Percentiles rank a stretch among this genome's conserved stretches.
These are phyloP conservation scores for Dothideomycetes sp. DNA, from an alignment of 2,329 filamentous ascomycete species.

Conservation along the genomic window DNA sequence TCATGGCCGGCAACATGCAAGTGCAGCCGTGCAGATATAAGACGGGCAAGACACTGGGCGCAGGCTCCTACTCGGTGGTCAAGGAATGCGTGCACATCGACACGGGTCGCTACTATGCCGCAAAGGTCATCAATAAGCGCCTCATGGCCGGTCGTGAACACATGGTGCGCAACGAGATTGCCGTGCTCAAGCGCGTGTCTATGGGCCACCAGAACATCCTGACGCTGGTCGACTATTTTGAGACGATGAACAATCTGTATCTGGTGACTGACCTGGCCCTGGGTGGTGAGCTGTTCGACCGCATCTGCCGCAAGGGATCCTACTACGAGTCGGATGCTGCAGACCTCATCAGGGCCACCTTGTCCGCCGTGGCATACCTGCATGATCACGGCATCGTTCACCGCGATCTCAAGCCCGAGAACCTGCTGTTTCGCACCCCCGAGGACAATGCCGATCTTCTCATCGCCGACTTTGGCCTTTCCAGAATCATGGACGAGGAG, in stretches of 20 bases:
- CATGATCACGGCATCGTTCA: slow-evolving; percentile 99
- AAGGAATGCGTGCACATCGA: slow-evolving; percentile 99
- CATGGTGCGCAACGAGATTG: slow-evolving; percentile 99
- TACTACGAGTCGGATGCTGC: slow-evolving; percentile 98
- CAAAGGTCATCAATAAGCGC: slow-evolving; percentile 98
- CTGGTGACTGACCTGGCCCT: slow-evolving; percentile 94
- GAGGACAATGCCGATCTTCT: slow-evolving; percentile 95
- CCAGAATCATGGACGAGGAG: slow-evolving; percentile 97
- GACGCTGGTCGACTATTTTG: slow-evolving; percentile 96
- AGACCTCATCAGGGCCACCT: slow-evolving; percentile 84
- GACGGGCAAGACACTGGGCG: slow-evolving; percentile 93
- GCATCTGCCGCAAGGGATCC: slow-evolving; percentile 95
- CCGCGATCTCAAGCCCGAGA: slow-evolving; percentile 94
- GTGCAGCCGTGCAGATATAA: slow-evolving; percentile 97
- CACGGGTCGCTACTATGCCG: slow-evolving; percentile 93
- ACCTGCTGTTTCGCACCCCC: slow-evolving; percentile 88
- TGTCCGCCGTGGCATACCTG: slow-evolving; percentile 95
- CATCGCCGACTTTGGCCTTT: slow-evolving; percentile 94
- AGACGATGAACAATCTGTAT: slow-evolving; percentile 99
- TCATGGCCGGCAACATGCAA: slow-evolving; percentile 28
- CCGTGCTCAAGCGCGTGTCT: slow-evolving; percentile 92
- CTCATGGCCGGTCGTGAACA: slow-evolving; percentile 96
- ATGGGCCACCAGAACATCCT: slow-evolving; percentile 99
- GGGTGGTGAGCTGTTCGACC: slow-evolving; percentile 93
- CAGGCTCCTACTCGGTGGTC: slow-evolving; percentile 94